These are phyloP conservation scores for Jimgerdemannia flammicorona DNA, from an alignment of 192 early-diverging fungal species.

Conservation along the genomic window DNA sequence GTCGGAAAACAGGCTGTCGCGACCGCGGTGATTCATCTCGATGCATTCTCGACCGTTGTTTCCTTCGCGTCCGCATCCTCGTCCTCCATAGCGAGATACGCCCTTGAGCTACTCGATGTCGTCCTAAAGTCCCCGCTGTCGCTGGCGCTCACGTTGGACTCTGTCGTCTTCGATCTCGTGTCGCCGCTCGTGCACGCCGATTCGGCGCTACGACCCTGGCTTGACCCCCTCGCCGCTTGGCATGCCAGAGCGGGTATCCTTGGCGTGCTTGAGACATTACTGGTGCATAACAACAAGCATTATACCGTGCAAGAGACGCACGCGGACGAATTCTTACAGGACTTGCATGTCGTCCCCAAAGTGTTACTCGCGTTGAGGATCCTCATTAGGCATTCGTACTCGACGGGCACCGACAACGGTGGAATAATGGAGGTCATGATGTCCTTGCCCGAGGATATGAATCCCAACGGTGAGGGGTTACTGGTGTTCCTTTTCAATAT, in stretches of 20 bases:
- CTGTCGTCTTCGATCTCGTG: conserved; percentile 8
- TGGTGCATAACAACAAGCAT: conserved; percentile 21
- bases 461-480: conserved; percentile 19
- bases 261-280: conserved; percentile 10
- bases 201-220: conserved; percentile 10
- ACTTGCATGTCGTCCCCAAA: conserved; percentile 15
- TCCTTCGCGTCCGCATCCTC: not conserved
- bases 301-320: conserved; percentile 7
- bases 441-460: conserved; percentile 20
- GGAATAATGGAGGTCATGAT: conserved; percentile 17
- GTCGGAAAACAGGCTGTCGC: conserved; percentile 26
- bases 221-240: conserved; percentile 14
- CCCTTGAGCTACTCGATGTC: conserved; percentile 20
- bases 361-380: conserved; percentile 9
- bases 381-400: conserved; percentile 15
- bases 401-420: not conserved
- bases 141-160: conserved; percentile 5
- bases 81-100: not conserved
- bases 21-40: conserved; percentile 18
- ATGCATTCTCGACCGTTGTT: conserved; percentile 14
- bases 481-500: conserved; percentile 18
- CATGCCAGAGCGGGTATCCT: conserved; percentile 16
- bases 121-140: conserved; percentile 15
- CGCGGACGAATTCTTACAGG: conserved; percentile 16
- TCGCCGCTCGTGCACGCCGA: conserved; percentile 2